Evolutionary conservation across 1,139 yeast species (phyloP).

Genomic region (Blastobotrys niveus): DNA sequence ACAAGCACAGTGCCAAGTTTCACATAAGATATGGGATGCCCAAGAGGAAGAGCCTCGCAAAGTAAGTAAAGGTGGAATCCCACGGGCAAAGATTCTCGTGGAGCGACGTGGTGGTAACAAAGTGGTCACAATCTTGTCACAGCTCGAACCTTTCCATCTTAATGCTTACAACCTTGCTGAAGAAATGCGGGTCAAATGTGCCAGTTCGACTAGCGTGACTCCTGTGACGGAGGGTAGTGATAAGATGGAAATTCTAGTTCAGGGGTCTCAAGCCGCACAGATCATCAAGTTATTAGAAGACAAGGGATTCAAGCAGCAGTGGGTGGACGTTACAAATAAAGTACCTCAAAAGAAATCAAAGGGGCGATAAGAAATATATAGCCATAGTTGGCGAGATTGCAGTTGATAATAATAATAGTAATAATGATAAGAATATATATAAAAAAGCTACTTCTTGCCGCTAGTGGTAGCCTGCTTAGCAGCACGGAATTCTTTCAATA

Average conservation of each 20-base stretch:
- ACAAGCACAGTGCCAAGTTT: conserved; percentile 50
- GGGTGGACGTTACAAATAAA: conserved; percentile 64
- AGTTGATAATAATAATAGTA: too few relatives aligned
- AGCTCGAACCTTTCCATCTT: conserved; percentile 63
- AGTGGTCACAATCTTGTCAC: conserved; percentile 63
- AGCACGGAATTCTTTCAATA: conserved; percentile 41
- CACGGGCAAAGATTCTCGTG: conserved; percentile 59
- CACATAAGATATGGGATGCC: conserved; percentile 51
- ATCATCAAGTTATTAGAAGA: conserved; percentile 55
- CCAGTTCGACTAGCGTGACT: conserved; percentile 77
- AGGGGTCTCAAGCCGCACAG: conserved; percentile 77
- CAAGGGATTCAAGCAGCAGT: conserved; percentile 60
- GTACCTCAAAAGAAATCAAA: conserved; percentile 50
- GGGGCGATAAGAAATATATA: too few relatives aligned
- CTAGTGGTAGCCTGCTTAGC: too few relatives aligned
- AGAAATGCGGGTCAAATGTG: conserved; percentile 70
- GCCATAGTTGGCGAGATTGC: too few relatives aligned
- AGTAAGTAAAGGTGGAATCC: conserved; percentile 55
- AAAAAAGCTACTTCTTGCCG: too few relatives aligned
- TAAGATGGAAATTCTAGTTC: conserved; percentile 67
- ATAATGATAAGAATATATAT: too few relatives aligned
- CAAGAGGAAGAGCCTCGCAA: conserved; percentile 31
- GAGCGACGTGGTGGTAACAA: conserved; percentile 82
- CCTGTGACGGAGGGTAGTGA: conserved; percentile 41
- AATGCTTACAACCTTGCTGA: conserved; percentile 62